A percentile compares a stretch with the other conserved stretches of the same genome.
Evolutionary conservation across 805 yeast genomes (phyloP).

Genomic region (Yarrowia divulgata): DNA sequence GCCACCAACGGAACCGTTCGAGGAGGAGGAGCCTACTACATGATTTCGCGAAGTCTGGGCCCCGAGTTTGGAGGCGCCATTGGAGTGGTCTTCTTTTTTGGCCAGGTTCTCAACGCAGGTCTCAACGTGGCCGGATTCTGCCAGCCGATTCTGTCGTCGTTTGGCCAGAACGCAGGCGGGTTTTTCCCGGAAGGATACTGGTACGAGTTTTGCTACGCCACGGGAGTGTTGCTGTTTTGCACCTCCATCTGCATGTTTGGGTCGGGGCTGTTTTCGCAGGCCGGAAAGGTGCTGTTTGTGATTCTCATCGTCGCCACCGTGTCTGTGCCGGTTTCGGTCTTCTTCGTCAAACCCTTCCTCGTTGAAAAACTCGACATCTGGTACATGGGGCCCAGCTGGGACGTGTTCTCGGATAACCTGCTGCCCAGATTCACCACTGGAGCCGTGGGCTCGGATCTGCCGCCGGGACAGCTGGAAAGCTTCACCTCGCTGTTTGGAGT

Average conservation of each 20-base stretch:
- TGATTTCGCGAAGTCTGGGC: constrained; percentile 94
- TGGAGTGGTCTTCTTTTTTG: constrained; percentile 91
- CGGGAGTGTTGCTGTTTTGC: constrained; percentile 55
- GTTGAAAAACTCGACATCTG: constrained; percentile 46
- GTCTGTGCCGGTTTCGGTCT: constrained; percentile 71
- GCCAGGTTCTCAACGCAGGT: constrained; percentile 88
- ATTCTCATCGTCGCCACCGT: constrained; percentile 43
- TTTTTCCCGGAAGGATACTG: constrained; percentile 75
- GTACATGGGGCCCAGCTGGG: constrained; percentile 80
- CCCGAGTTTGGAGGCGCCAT: constrained; percentile 99
- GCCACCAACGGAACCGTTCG: constrained; percentile 97
- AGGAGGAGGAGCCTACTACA: constrained; percentile 98
- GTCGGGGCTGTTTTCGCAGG: constrained; percentile 43
- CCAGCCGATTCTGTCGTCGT: constrained; percentile 85
- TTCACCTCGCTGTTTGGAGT: constrained; percentile 90
- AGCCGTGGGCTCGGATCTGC: constrained; percentile 84
- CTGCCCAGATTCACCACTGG: constrained; percentile 83
- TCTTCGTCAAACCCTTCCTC: constrained; percentile 68
- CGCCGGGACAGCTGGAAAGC: constrained; percentile 63
- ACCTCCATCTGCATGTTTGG: constrained; percentile 44
- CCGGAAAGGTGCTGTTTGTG: constrained; percentile 44
- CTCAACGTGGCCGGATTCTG: constrained; percentile 95
- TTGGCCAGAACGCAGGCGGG: constrained; percentile 68
- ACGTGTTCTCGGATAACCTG: constrained; percentile 68
- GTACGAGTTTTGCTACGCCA: constrained; percentile 75